phyloP scores from a whole-genome alignment of 2,329 filamentous ascomycete species.

The Rugonectria rugulosa region DNA sequence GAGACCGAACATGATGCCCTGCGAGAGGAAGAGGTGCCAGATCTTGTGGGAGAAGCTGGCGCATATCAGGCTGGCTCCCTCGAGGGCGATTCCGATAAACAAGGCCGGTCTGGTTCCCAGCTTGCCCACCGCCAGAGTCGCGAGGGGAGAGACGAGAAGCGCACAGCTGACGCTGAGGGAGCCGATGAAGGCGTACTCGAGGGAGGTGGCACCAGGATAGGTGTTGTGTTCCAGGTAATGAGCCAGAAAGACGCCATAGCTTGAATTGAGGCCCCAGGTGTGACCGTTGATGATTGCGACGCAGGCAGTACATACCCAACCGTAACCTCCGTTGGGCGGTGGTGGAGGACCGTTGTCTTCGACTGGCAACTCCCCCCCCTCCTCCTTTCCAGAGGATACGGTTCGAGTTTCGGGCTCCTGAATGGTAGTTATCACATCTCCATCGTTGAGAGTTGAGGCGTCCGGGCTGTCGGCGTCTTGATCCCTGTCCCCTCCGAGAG shows the following conservation, averaged over 20 bases:
- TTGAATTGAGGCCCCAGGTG: constrained; percentile 75
- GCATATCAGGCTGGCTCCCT: constrained; percentile 70
- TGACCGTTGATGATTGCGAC: constrained; percentile 67
- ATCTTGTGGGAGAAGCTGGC: constrained; percentile 73
- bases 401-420: constrained; percentile 15
- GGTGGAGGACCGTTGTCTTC: constrained; percentile 34
- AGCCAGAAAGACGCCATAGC: constrained; percentile 61
- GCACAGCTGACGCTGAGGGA: constrained; percentile 52
- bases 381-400: constrained; percentile 20
- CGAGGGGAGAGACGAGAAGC: constrained; percentile 72
- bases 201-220: constrained; percentile 68
- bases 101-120: constrained; percentile 72
- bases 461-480: constrained; percentile 25
- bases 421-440: constrained; percentile 29
- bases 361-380: constrained; percentile 19
- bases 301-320: constrained; percentile 52
- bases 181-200: constrained; percentile 82
- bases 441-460: constrained; percentile 32
- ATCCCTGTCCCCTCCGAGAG: constrained; percentile 18
- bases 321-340: constrained; percentile 68
- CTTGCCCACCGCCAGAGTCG: constrained; percentile 65
- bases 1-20: constrained; percentile 79
- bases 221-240: constrained; percentile 64
- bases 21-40: constrained; percentile 79
- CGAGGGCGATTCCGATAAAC: constrained; percentile 68